Evolutionary conservation across 2,329 filamentous ascomycete species (phyloP), one percentile per base, ranked within the genome.

Genomic region (Sporothrix phasma): DNA sequence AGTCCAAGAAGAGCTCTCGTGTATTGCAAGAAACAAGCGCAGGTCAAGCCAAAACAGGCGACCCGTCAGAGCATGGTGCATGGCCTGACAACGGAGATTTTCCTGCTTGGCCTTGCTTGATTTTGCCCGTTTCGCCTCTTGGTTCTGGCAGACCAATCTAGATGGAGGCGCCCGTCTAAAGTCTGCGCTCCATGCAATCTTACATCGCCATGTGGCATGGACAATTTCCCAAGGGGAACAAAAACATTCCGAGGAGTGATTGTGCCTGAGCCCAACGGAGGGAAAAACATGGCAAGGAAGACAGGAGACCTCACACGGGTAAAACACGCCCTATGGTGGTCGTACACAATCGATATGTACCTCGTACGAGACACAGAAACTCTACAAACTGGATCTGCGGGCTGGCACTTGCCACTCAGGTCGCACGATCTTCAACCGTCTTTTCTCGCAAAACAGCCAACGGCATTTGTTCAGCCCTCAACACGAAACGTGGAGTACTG

Each of bases 41-140:
- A 54, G 31, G 39, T 29, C 51, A 39, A 54, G 51, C 51, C 51
- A 54, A 54, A 54, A 54, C 51, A 39, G 37, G 49, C 31, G 49
- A n/a, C n/a, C n/a, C n/a, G n/a, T n/a, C n/a, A n/a, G n/a, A 37
- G 3, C 49, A 24, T 3, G 1, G 31, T 34, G 31, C 10, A 34
- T 10, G 29, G 6, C 49, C 31, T 19, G 49, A 34, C 49, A n/a
- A 24, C 47, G 47, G 47, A 31, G 47, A 51, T 31, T 51, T 31
- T 51, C 31, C 13, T 24, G n/a, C 17, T 24, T 29, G 47, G 10
- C 24, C 5, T 49, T 29, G n/a, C n/a, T n/a, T n/a, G n/a, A n/a
- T n/a, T n/a, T n/a, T n/a, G n/a, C n/a, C n/a, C n/a, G n/a, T n/a
- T n/a, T n/a, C n/a, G n/a, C n/a, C n/a, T n/a, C n/a, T n/a, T n/a